Base-by-base conservation (phyloP, 2,329 filamentous ascomycete genomes). In the Penicillium crustosum region DNA sequence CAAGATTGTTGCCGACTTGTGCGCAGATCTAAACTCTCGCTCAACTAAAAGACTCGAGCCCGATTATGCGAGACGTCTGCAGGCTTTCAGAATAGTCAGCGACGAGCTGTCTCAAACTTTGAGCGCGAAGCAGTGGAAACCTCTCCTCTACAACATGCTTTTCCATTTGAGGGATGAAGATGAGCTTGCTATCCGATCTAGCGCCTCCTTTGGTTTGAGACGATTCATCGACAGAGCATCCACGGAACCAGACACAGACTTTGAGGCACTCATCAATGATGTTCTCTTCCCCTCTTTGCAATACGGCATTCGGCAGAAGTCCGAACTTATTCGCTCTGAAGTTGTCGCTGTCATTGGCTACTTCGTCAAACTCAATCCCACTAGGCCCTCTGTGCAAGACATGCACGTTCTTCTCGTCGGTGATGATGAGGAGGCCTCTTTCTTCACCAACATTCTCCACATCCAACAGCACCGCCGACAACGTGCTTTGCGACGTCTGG, bases 401-500 rank as follows among this genome's bases (percentile, higher is more conserved):
- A 83, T 99, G 77, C 79, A 84, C 58, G 81, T 82, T 6, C 82
- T 99, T 12, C 82, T 94, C 39, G 83, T 84, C 9, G 82, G 80
- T 15, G 82, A 89, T 52, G 91, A 95, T 60, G 89, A 93, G 47
- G 89, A 90, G 67, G 85, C 86, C 12, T 90, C 90, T 0, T 97
- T 99, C 78, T 99, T 97, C 79, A 89, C 85, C 74, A 96, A 97
- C 67, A 86, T 97, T 44, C 79, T 97, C 36, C 93, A 94, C 69
- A 93, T 96, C 48, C 92, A 96, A 51, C 88, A 92, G 36, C 88
- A 94, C 59, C 87, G 91, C 62, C 90, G 96, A 68, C 82, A 95
- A 53, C 89, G 93, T 65, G 93, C 94, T 3, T 79, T 99, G 38
- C 87, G 90, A 58, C 83, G 91, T 56, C 80, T 99, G 13, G 87